Base-by-base conservation (phyloP, 345 rosid genomes). In the Cardamine chenopodiifolia region DNA sequence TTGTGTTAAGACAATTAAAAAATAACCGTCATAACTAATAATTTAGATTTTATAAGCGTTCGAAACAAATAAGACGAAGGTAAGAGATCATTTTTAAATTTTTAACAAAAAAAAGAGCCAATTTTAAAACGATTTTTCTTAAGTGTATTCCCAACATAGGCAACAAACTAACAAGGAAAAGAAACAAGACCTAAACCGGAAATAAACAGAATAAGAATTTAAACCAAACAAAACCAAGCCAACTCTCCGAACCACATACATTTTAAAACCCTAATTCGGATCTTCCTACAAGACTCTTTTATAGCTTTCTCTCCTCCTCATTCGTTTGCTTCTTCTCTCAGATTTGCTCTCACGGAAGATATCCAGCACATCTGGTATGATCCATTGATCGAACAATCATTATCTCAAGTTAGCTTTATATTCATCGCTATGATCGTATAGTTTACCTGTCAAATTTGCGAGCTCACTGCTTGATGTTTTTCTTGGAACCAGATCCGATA, bases 401-500 rank as follows among this genome's bases (percentile, higher is more conserved):
- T 1, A 28, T 34, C 34, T 44, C 56, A 3, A 0, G 20, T 10
- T 17, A n/a, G 23, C 55, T 62, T 35, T 1, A 31, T 61, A 3
- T 71, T 29, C 34, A 15, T 66, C 25, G 14, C 2, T 45, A 48
- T 39, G 34, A 71, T 57, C 45, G 26, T 45, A 11, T 76, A 13
- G n/a, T n/a, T 39, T 50, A 0, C 29, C 56, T 50, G 1, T 50
- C 29, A 11, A 39, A 53, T 4, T 28, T 15, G 40, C 10, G 19
- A 47, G 4, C 34, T 58, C 65, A 70, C 29, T 7, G 2, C 18
- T 70, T 54, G n/a, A 14, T 76, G 50, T 69, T 58, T 66, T 66
- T 54, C 49, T 69, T 78, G 22, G 55, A 70, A 52, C 37, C 87
- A 90, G 92, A 90, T 90, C 86, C 79, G 68, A 75, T 65, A 70